Conservation (phyloP, 2,329 filamentous ascomycete species). For the Fusarium mundagurra region DNA sequence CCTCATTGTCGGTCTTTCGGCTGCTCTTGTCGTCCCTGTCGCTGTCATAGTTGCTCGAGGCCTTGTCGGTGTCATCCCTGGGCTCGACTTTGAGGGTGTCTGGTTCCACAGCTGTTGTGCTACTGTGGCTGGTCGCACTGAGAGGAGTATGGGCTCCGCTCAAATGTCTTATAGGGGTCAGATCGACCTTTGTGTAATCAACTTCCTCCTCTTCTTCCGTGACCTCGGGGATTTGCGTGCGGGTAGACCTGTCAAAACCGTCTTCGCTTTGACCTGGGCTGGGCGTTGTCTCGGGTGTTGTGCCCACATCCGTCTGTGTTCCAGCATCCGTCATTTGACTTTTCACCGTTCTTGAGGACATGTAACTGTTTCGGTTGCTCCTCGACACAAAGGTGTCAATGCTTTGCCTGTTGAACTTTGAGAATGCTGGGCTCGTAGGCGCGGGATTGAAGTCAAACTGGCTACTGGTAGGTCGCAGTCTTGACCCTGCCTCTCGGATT, state of each 20-base stretch:
- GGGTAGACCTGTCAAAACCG: slow-evolving; percentile 54
- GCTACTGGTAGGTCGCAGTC: slow-evolving; percentile 75
- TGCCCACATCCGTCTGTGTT: slow-evolving; percentile 68
- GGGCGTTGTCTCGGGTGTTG: slow-evolving; percentile 64
- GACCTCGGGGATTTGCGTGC: slow-evolving; percentile 51
- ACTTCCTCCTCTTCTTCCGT: slow-evolving; percentile 63
- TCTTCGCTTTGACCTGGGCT: slow-evolving; percentile 66
- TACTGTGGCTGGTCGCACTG: slow-evolving; percentile 36
- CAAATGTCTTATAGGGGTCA: slow-evolving; percentile 59
- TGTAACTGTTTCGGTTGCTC: slow-evolving; percentile 78
- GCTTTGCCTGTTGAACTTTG: slow-evolving; percentile 71
- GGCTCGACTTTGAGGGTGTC: slow-evolving; percentile 37
- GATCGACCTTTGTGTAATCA: slow-evolving; percentile 69
- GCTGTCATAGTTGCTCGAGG: slow-evolving; percentile 39
- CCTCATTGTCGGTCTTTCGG: slow-evolving; percentile 41
- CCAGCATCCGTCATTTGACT: slow-evolving; percentile 76
- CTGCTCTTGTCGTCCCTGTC: slow-evolving; percentile 41
- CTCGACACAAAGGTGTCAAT: slow-evolving; percentile 68
- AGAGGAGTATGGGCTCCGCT: slow-evolving; percentile 45
- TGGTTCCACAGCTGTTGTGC: slow-evolving; percentile 31
- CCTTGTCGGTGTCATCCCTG: slow-evolving; percentile 39
- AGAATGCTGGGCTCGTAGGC: slow-evolving; percentile 77
- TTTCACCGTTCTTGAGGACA: slow-evolving; percentile 75
- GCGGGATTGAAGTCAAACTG: slow-evolving; percentile 85
- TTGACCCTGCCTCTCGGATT: slow-evolving; percentile 86